Base-by-base conservation (phyloP, 2,329 filamentous ascomycete genomes). In the Aulographum hederae region DNA sequence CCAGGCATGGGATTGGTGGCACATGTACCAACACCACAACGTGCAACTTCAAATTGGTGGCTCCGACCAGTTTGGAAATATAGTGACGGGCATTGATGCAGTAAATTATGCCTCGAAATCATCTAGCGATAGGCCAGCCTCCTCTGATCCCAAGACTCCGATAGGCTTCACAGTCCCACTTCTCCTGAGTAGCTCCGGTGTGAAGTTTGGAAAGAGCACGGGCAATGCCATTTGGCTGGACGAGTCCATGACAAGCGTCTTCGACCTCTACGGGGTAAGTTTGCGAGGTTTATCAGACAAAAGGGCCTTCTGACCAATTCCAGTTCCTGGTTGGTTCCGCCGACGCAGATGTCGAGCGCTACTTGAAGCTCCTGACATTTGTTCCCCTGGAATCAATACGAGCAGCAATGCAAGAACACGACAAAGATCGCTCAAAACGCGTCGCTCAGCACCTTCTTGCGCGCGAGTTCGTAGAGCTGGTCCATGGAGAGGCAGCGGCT, bases 1-100 rank as follows among this genome's bases (percentile, higher is more conserved):
- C 44, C 89, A 98, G 51, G 84, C 78, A 15, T 95, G 85, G 78
- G 89, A 98, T 51, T 98, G 85, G 70, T 95, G 81, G 80, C 66
- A 79, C 42, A 67, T 95, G 57, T 91, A 79, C 54, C 65, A 69
- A 8, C 62, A 65, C 16, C 67, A 64, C 32, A 63, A 67, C 30
- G 64, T 84, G 6, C 76, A 85, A 47, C 68, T 95, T 49, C 84
- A 98, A 55, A 80, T 98, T 32, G 89, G 89, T 35, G 89, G 89
- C 25, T 84, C 84, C 5, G 89, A 98, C 49, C 89, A 98, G 56
- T 95, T 77, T 49, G 89, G 89, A 39, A 98, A 98, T 54, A 95
- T 98, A 40, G 68, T 91, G 18, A 74, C 85, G 10, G 89, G 89
- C 30, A 76, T 89, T 46, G 81, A 94, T 37, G 70, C 78, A 3